These are phyloP conservation scores for Neurospora sp. DNA, from an alignment of 495 filamentous ascomycete species.

Conservation along the genomic window DNA sequence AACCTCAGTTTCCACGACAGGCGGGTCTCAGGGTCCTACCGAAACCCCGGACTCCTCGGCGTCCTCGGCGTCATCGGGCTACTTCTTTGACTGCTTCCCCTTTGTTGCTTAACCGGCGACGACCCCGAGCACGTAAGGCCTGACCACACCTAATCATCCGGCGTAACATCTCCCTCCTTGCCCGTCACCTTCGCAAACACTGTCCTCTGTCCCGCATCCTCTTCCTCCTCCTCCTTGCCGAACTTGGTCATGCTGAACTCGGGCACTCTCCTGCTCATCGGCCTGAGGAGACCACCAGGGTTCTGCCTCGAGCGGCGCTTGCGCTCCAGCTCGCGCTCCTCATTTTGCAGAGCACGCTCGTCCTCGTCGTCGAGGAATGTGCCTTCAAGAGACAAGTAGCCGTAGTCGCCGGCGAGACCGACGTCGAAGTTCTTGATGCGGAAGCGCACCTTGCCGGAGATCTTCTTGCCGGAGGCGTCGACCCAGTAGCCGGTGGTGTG, in stretches of 20 bases:
- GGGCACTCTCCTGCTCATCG: conserved; percentile 27
- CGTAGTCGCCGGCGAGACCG: conserved; percentile 38
- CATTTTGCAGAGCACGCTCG: conserved; percentile 23
- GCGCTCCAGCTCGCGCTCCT: conserved; percentile 29
- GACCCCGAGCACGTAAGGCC: conserved; percentile 15
- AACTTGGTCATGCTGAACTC: conserved; percentile 43
- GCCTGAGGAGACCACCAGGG: conserved; percentile 20
- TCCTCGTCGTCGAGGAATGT: conserved; percentile 35
- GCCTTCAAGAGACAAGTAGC: conserved; percentile 38
- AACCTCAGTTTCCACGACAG: neutral
- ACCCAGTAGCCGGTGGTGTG: conserved; percentile 43
- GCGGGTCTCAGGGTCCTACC: neutral
- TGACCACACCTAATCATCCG: conserved; percentile 29
- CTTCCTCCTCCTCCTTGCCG: conserved; percentile 29
- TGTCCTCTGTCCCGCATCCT: conserved; percentile 18
- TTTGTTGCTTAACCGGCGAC: conserved; percentile 6
- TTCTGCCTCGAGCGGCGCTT: conserved; percentile 23
- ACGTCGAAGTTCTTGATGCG: conserved; percentile 43
- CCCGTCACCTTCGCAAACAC: conserved; percentile 25
- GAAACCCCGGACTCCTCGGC: neutral
- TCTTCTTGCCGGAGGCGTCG: conserved; percentile 24
- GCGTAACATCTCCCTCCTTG: conserved; percentile 16
- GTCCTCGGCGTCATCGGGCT: neutral
- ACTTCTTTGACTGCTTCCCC: neutral
- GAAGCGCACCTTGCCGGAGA: conserved; percentile 35